Base-by-base conservation (phyloP, 2,329 filamentous ascomycete species). In the Cordyceps pruinosa region DNA sequence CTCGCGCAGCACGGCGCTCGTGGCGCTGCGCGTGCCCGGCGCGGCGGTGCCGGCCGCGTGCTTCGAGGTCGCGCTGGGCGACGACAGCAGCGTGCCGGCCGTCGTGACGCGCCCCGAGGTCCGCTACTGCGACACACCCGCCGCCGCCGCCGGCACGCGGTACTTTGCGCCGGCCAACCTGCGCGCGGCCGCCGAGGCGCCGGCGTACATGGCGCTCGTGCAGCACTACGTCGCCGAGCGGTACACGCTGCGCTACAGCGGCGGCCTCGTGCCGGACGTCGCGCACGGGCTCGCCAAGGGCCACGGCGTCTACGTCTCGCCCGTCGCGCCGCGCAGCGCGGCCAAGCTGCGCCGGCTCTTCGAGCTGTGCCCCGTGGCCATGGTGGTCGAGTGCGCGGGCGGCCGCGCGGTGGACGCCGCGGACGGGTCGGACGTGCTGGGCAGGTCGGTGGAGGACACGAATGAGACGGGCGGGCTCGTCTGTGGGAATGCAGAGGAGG, bases 151-250 rank as follows among this genome's bases (percentile, higher is more conserved):
- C 61, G 75, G 74, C 61, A 79, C 80, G 26, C 73, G 77, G 0
- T 86, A 85, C 65, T 86, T 86, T 62, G 80, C 83, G 0, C 83
- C 83, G 0, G 83, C 83, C 5, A 86, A 86, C 62, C 67, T 85
- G 55, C 79, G 83, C 10, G 74, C 79, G 0, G 82, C 83, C 0
- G 76, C 77, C 0, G 77, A 84, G 19, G 70, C 78, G 45, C 63
- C 68, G 6, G 61, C 62, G 28, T 86, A 86, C 66, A 72, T 75
- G 66, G 58, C 51, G 0, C 72, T 86, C 0, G 69, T 86, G 5
- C 68, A 70, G 25, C 66, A 71, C 5, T 85, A 77, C 59, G 77
- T 86, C 8, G 47, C 60, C n/a, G 66, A 77, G 41, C 75, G 75
- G 62, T 86, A 84, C 65, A 85, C 83, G 1, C 70, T 86, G 37